Base-by-base conservation (phyloP, 1,284 basidiomycete species). In the Thelephora terrestris region DNA sequence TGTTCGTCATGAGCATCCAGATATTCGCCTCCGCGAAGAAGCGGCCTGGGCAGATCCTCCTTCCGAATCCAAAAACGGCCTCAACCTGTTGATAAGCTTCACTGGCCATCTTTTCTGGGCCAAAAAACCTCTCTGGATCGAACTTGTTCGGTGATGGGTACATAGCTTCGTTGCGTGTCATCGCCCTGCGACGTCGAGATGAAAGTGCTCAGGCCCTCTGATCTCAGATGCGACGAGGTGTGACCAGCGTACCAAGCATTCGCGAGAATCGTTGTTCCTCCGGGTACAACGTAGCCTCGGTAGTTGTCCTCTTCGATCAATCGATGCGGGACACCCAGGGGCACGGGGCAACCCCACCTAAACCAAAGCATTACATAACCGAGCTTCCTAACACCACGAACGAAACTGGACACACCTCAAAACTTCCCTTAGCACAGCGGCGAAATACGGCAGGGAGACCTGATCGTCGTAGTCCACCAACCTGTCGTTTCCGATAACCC, bases 351-450 rank as follows among this genome's bases (percentile, higher is more conserved):
- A 43, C 55, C 53, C 55, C 55, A 59, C 25, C 58, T 59, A 32
- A 10, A 21, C n/a, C 46, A 24, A 20, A 32, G 27, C 36, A 43
- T 42, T 23, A 32, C 24, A 25, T 14, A 32, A 21, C n/a, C 35
- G 24, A 35, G 39, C 16, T 29, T 10, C 25, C 29, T 23, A 44
- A 25, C 46, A 37, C 47, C 35, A 52, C 25, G 44, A 34, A 37
- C 9, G 25, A 21, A 3, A 49, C 32, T 18, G 29, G 20, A 53
- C 50, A 24, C 48, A 55, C 51, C 45, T 46, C 52, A 45, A 45
- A 2, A 60, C 54, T 53, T 70, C 68, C 46, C 59, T 61, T 17
- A 67, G 49, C n/a, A 64, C 51, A 9, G 61, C 63, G n/a, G 61
- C 55, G 12, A 68, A 48, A 52, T 67, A 69, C 0, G 65, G 64